phyloP scores from a whole-genome alignment of 306 rosid genomes.

The Psophocarpus tetragonolobus region DNA sequence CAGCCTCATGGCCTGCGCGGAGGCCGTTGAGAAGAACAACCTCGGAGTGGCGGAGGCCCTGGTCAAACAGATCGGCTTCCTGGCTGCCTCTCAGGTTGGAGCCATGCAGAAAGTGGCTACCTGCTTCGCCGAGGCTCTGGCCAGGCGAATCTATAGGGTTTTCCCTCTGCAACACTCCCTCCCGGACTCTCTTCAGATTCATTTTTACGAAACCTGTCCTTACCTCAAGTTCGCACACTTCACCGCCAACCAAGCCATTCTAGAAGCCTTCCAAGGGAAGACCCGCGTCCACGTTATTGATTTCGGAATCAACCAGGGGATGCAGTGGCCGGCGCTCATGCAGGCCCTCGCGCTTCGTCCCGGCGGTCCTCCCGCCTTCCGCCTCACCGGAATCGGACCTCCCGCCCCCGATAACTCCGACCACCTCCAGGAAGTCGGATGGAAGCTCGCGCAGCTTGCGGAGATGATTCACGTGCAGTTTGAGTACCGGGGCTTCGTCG shows the following conservation, averaged over 20 bases:
- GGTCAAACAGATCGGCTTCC: slow-evolving; percentile 72
- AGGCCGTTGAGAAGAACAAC: slow-evolving; percentile 70
- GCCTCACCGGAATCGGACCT: slow-evolving; percentile 88
- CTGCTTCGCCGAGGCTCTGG: slow-evolving; percentile 82
- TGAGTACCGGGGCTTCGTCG: slow-evolving; percentile 84
- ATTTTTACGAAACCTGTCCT: slow-evolving; percentile 91
- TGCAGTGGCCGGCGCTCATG: slow-evolving; percentile 98
- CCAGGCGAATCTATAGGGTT: slow-evolving; percentile 63
- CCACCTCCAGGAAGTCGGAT: slow-evolving; percentile 84
- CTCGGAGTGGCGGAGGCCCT: slow-evolving; percentile 65
- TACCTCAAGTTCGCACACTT: slow-evolving; percentile 92
- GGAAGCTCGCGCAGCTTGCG: slow-evolving; percentile 88
- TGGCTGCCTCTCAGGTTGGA: slow-evolving; percentile 79
- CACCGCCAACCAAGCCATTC: slow-evolving; percentile 89
- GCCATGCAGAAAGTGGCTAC: slow-evolving; percentile 93
- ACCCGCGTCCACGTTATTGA: slow-evolving; percentile 82
- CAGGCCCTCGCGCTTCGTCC: slow-evolving; percentile 87
- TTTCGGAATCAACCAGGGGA: slow-evolving; percentile 89
- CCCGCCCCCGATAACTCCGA: slow-evolving; percentile 84
- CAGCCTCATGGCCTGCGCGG: slow-evolving; percentile 80
- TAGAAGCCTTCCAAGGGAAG: slow-evolving; percentile 83
- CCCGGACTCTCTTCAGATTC: slow-evolving; percentile 71
- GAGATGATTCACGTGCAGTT: slow-evolving; percentile 72
- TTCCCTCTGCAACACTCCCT: slow-evolving; percentile 60
- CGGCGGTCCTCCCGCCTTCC: slow-evolving; percentile 81